Evolutionary conservation across 2,329 filamentous ascomycete genomes (phyloP), one percentile per base, ranked within the genome.

Genomic region (Stemphylium beticola): DNA sequence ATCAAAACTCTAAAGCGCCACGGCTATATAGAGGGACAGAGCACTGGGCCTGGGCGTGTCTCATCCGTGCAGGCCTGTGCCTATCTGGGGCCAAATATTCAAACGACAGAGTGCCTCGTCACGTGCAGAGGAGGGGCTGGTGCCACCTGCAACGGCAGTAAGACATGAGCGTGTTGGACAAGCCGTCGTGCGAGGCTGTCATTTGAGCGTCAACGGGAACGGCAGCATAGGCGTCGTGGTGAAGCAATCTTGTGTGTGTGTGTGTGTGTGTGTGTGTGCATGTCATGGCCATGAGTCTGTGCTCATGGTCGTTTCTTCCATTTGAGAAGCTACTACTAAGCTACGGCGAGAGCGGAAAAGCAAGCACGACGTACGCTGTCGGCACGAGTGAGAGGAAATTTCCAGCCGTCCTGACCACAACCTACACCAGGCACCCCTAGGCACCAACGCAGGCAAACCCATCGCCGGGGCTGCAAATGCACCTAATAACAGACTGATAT

Each of bases 381-480:
- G 45, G 51, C 57, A 49, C 56, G 47, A 62, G 54, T 62, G 64
- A 66, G 59, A 58, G 60, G 60, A 53, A 65, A 58, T 61, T 61
- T 62, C 56, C 61, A 61, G 51, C 57, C 57, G 46, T 41, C 51
- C 52, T 39, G 45, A 51, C 57, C 52, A 55, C 40, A 37, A 48
- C 46, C 45, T 46, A 32, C 32, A 44, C 45, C 34, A 50, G 49
- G 37, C 22, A n/a, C 39, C 47, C 52, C 47, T 26, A 49, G 51
- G 41, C 54, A 49, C 54, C 39, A 32, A 47, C 26, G 39, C 53
- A 40, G 49, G 33, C 48, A 57, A 61, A 54, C 55, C 55, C 55
- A 56, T 61, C 55, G 59, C 61, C 60, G 57, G 56, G 51, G 56
- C 55, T 57, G 55, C 45, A 48, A 60, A 68, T 64, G 61, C 62